These are phyloP conservation scores for Petunia axillaris DNA, from an alignment of 257 asterid genomes.

Conservation along the genomic window DNA sequence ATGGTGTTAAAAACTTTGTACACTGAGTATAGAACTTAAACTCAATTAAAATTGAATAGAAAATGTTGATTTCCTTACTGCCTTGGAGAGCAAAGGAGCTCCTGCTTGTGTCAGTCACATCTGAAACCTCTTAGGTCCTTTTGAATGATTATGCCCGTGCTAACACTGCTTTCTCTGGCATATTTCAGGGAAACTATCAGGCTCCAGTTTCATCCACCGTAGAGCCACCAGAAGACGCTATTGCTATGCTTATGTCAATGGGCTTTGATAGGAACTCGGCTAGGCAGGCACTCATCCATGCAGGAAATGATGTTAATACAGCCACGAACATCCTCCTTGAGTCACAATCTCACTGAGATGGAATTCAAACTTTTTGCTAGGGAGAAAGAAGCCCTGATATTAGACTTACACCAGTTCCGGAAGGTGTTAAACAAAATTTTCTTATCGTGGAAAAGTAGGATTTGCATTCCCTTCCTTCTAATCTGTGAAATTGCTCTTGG, in stretches of 20 bases:
- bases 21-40: too few species aligned
- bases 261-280: constrained; percentile 92
- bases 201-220: constrained; percentile 46
- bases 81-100: too few species aligned
- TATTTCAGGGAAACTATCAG: constrained; percentile 59
- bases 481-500: not conserved
- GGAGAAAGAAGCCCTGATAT: not conserved
- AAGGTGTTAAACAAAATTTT: not conserved
- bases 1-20: too few species aligned
- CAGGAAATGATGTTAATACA: constrained; percentile 81
- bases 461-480: not conserved
- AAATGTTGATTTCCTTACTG: too few species aligned
- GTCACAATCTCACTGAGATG: constrained; percentile 56
- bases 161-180: constrained; percentile 12
- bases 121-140: not conserved
- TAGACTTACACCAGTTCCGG: not conserved
- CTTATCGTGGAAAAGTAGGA: not conserved
- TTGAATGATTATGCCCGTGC: not conserved
- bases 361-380: not conserved
- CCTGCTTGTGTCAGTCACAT: not conserved
- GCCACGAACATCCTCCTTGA: constrained; percentile 96
- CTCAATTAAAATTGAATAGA: too few species aligned
- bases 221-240: constrained; percentile 87
- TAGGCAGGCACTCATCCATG: constrained; percentile 84
- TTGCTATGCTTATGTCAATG: constrained; percentile 77